Conservation (phyloP, 768 basidiomycete genomes). For the Leccinum sublutescens region DNA sequence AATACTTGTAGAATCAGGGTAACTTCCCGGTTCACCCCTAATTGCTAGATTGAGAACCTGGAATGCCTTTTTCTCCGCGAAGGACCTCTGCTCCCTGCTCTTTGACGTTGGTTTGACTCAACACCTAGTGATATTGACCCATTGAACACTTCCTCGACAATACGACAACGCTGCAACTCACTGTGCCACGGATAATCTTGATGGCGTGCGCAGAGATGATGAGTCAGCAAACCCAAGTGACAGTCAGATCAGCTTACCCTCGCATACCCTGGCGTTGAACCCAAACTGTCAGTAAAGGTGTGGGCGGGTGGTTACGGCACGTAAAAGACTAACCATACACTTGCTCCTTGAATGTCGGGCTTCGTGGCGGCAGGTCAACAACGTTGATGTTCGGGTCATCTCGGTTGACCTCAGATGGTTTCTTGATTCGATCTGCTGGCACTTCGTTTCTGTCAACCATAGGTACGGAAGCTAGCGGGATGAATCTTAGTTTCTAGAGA, state of each 20-base stretch:
- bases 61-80: constrained; percentile 44
- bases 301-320: neutral
- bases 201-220: neutral
- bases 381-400: constrained; percentile 28
- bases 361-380: constrained; percentile 23
- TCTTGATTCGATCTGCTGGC: constrained; percentile 27
- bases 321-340: constrained; percentile 45
- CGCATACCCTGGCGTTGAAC: constrained; percentile 28
- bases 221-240: constrained; percentile 3
- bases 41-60: constrained; percentile 27
- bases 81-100: constrained; percentile 55
- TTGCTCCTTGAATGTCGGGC: constrained; percentile 56
- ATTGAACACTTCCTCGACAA: constrained; percentile 5
- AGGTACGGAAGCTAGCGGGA: constrained; percentile 31
- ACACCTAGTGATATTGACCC: constrained; percentile 13
- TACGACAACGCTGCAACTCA: constrained; percentile 12
- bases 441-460: constrained; percentile 38
- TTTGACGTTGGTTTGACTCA: constrained; percentile 42
- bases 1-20: neutral
- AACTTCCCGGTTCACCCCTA: neutral
- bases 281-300: neutral
- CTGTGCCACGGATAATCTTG: constrained; percentile 33
- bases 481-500: neutral
- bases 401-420: constrained; percentile 17
- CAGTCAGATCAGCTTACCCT: constrained; percentile 17